Conservation (phyloP, 1,284 basidiomycete species). For the Rhodotorula sp. region DNA sequence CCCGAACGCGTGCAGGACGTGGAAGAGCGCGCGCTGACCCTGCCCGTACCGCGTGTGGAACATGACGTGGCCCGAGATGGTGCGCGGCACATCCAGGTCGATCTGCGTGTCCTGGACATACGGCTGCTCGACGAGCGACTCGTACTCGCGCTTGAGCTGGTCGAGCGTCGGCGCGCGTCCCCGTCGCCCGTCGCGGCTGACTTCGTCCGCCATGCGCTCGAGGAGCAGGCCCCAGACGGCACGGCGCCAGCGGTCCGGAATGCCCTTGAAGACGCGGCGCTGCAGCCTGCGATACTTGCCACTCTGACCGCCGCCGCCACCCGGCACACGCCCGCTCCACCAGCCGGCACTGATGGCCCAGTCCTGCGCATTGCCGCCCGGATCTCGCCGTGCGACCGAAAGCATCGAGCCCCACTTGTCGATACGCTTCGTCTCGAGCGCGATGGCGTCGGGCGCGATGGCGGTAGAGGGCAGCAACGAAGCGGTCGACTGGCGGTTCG, state of each 20-base stretch:
- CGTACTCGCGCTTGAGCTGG: conserved; percentile 58
- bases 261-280: conserved; percentile 85
- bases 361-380: conserved; percentile 70
- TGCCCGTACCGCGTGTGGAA: conserved; percentile 95
- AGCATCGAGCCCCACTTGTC: conserved; percentile 90
- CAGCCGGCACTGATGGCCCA: conserved; percentile 68
- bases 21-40: conserved; percentile 89
- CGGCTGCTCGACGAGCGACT: conserved; percentile 66
- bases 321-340: conserved; percentile 61
- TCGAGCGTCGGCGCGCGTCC: conserved; percentile 24
- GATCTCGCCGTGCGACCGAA: conserved; percentile 53
- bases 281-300: conserved; percentile 53
- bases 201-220: conserved; percentile 34
- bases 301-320: conserved; percentile 30
- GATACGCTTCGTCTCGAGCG: conserved; percentile 70
- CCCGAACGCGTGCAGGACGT: conserved; percentile 82
- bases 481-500: conserved; percentile 14
- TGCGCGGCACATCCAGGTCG: conserved; percentile 95
- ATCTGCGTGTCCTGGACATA: conserved; percentile 94
- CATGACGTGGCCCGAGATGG: conserved; percentile 90
- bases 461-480: conserved; percentile 32
- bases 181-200: conserved; percentile 1
- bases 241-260: conserved; percentile 92
- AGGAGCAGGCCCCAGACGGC: conserved; percentile 71
- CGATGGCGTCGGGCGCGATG: conserved; percentile 16